Conservation (phyloP, 306 rosid genomes). For the Medicago lupulina region DNA sequence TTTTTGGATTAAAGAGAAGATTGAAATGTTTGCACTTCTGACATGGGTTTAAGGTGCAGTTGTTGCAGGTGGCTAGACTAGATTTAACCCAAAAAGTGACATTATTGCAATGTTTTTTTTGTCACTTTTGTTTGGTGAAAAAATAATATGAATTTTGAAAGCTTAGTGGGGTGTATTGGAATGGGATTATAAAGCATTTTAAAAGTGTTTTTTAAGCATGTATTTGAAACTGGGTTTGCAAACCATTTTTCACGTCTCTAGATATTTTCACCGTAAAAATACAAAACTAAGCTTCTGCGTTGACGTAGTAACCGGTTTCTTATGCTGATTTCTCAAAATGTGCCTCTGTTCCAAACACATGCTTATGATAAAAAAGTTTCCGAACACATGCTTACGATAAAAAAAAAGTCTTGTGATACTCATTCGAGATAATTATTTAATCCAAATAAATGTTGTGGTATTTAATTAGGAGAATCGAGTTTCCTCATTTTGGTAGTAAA, state of each 20-base stretch:
- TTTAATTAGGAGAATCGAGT: neutral
- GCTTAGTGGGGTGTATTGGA: neutral
- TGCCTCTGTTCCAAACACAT: too few species aligned
- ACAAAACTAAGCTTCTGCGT: too few species aligned
- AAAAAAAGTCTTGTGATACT: too few species aligned
- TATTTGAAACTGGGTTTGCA: too few species aligned
- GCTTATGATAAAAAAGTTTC: too few species aligned
- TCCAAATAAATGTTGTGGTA: neutral
- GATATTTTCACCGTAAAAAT: too few species aligned
- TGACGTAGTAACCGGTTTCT: too few species aligned
- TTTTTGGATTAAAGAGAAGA: conserved; percentile 20
- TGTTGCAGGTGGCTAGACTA: conserved; percentile 47
- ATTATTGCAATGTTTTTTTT: conserved; percentile 11
- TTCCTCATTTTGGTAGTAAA: neutral
- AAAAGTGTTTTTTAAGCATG: too few species aligned
- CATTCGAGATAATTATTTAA: neutral
- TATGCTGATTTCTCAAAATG: too few species aligned
- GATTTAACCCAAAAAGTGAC: conserved; percentile 32
- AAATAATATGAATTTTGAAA: conserved; percentile 2
- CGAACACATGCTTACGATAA: neutral
- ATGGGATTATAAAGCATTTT: neutral
- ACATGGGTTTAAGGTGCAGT: conserved; percentile 5
- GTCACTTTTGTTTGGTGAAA: conserved; percentile 16
- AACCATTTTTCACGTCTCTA: too few species aligned
- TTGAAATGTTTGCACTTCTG: conserved; percentile 5